phyloP scores from a whole-genome alignment of 495 filamentous ascomycete genomes.

The Penicillium turbatum region DNA sequence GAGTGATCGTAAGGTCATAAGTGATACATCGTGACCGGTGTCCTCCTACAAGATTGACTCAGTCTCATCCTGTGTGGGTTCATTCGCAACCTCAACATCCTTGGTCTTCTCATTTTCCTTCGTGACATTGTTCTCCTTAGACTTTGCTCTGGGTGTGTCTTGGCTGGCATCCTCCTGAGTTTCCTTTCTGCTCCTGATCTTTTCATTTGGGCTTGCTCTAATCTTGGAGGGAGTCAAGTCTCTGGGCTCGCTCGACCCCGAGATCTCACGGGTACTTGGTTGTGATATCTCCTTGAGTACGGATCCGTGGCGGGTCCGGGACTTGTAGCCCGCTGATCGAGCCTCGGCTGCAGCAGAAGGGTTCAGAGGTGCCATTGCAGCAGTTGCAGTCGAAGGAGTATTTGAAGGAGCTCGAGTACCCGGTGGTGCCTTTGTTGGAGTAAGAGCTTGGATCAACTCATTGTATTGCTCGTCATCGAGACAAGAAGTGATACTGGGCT shows the following conservation, averaged over 20 bases:
- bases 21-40: not conserved
- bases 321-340: conserved; percentile 28
- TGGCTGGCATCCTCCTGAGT: conserved; percentile 13
- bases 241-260: conserved; percentile 31
- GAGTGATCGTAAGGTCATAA: not conserved
- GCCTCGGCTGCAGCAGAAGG: conserved; percentile 33
- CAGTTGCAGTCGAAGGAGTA: conserved; percentile 32
- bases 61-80: not conserved
- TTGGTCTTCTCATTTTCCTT: not conserved
- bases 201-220: conserved; percentile 31
- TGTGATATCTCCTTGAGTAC: conserved; percentile 26
- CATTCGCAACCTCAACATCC: not conserved
- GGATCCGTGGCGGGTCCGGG: conserved; percentile 19
- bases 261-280: conserved; percentile 28
- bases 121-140: not conserved
- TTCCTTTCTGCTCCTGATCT: conserved; percentile 42
- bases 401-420: conserved; percentile 41
- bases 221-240: conserved; percentile 19
- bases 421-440: conserved; percentile 37
- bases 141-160: not conserved
- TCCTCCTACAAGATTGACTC: not conserved
- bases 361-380: conserved; percentile 24
- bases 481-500: conserved; percentile 35
- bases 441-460: conserved; percentile 39
- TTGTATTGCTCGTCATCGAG: conserved; percentile 38